phyloP scores from a whole-genome alignment of 257 asterid genomes.

The Sherardia arvensis region DNA sequence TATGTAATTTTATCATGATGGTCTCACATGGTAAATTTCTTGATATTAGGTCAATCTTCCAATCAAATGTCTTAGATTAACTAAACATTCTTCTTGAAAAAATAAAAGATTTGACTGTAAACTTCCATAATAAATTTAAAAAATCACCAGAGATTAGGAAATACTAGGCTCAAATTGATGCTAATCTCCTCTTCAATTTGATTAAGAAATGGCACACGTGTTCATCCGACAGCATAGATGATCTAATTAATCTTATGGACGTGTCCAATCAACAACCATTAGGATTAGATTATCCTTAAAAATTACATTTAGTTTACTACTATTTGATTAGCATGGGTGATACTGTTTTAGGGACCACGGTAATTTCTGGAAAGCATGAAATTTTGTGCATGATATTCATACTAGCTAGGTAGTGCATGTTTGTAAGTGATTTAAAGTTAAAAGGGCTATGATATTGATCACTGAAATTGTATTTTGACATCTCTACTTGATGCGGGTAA shows the following conservation, averaged over 20 bases:
- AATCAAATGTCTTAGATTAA: slow-evolving; percentile 17
- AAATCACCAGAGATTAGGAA: neutral
- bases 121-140: no score
- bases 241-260: slow-evolving; percentile 6
- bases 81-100: slow-evolving; percentile 17
- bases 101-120: neutral
- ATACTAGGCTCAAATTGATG: neutral
- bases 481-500: no score
- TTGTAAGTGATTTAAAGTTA: no score
- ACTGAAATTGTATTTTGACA: no score
- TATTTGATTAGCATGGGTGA: neutral
- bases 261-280: neutral
- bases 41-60: neutral
- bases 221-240: slow-evolving; percentile 23
- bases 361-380: neutral
- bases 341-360: neutral
- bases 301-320: neutral
- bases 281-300: neutral
- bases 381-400: no score
- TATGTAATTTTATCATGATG: slow-evolving; percentile 10
- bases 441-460: no score
- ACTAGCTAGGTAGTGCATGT: no score
- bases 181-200: neutral
- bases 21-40: slow-evolving; percentile 15
- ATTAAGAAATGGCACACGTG: slow-evolving; percentile 23